These are phyloP conservation scores for Termitomyces sp. DNA, from an alignment of 768 basidiomycete species.

Conservation along the genomic window DNA sequence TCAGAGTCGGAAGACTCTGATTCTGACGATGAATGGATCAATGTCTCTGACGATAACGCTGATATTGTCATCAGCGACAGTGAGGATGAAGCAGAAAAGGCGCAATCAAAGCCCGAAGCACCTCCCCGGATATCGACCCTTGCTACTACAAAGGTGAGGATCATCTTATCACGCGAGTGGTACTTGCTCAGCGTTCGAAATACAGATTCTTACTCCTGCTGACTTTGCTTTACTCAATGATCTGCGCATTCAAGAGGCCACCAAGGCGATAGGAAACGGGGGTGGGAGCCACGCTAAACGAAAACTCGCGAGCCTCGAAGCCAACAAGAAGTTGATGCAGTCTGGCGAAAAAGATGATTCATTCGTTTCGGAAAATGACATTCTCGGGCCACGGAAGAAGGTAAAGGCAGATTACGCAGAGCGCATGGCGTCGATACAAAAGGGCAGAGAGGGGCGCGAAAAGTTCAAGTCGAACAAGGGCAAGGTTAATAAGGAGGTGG, in stretches of 20 bases:
- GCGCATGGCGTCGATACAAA: constrained; percentile 85
- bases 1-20: constrained; percentile 58
- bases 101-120: constrained; percentile 29
- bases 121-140: constrained; percentile 52
- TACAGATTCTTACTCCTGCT: constrained; percentile 94
- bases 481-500: constrained; percentile 80
- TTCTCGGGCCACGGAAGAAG: constrained; percentile 92
- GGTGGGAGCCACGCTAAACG: constrained; percentile 80
- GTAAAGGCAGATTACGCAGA: constrained; percentile 91
- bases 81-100: constrained; percentile 68
- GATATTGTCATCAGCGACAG: constrained; percentile 81
- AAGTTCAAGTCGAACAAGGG: constrained; percentile 89
- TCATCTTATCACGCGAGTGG: background rate
- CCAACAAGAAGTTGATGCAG: constrained; percentile 52
- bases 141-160: constrained; percentile 74
- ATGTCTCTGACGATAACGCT: constrained; percentile 67
- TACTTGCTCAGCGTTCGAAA: background rate
- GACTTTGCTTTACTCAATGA: constrained; percentile 93
- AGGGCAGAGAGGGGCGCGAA: constrained; percentile 91
- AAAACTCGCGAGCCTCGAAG: constrained; percentile 79
- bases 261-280: constrained; percentile 60
- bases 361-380: constrained; percentile 87
- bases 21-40: constrained; percentile 74
- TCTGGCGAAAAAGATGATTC: constrained; percentile 40
- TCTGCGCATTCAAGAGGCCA: constrained; percentile 75